Evolutionary conservation across 495 filamentous ascomycete genomes (phyloP).

Genomic region (Xylaria curta): DNA sequence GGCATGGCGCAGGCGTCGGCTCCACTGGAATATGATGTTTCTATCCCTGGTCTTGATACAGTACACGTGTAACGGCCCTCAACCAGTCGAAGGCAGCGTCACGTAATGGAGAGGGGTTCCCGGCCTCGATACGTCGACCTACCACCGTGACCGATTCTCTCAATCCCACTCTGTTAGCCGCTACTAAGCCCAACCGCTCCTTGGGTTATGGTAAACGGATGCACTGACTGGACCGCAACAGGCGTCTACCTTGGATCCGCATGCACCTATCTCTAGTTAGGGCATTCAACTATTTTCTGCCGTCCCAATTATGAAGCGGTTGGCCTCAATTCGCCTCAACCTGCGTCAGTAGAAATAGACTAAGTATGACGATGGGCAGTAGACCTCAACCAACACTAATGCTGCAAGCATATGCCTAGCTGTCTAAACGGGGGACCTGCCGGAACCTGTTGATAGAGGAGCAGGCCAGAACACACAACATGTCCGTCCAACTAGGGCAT

Average conservation of each 20-base stretch:
- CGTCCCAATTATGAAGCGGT: neutral
- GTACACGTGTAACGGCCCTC: constrained; percentile 24
- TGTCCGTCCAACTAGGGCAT: constrained; percentile 24
- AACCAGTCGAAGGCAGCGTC: constrained; percentile 23
- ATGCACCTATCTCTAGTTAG: constrained; percentile 1
- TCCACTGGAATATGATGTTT: constrained; percentile 2
- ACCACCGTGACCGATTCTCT: constrained; percentile 1
- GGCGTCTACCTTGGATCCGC: neutral
- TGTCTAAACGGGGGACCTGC: neutral
- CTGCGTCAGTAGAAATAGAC: neutral
- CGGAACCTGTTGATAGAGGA: neutral
- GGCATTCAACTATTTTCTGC: neutral
- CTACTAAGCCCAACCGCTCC: neutral
- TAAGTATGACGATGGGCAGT: neutral
- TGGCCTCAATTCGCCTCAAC: constrained; percentile 5
- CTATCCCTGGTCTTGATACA: constrained; percentile 25
- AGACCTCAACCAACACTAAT: constrained; percentile 13
- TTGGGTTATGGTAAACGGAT: neutral
- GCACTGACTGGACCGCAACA: constrained; percentile 18
- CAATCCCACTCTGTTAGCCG: neutral
- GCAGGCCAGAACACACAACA: neutral
- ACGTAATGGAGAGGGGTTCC: constrained; percentile 4
- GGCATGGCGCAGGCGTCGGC: constrained; percentile 5
- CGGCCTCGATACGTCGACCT: constrained; percentile 12
- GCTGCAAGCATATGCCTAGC: constrained; percentile 15